These are phyloP conservation scores for Boehmeria nivea DNA, from an alignment of 306 rosid genomes.

Conservation along the genomic window DNA sequence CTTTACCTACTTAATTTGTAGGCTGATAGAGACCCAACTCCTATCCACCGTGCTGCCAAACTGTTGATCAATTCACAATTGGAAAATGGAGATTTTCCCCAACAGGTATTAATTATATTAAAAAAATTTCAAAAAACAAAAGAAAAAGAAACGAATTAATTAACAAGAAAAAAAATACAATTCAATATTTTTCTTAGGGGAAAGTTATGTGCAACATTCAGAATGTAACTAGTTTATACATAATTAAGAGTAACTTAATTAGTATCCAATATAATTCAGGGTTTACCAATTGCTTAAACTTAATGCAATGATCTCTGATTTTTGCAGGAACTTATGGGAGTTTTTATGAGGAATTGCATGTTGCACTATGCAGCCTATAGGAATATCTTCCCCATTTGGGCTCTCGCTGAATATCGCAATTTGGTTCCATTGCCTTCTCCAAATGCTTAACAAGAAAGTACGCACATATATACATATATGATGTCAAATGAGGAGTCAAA, in stretches of 20 bases:
- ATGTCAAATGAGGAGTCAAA: no score
- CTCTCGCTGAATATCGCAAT: slow-evolving; percentile 57
- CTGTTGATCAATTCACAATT: slow-evolving; percentile 1
- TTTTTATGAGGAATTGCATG: neutral
- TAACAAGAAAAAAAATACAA: no score
- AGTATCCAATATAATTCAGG: no score
- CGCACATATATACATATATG: no score
- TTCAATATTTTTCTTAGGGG: no score
- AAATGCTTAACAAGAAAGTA: no score
- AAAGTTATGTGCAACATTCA: no score
- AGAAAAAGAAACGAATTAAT: no score
- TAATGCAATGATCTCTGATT: neutral
- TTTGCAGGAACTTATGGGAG: slow-evolving; percentile 3
- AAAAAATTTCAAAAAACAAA: no score
- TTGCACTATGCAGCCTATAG: slow-evolving; percentile 17
- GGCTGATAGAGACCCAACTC: slow-evolving; percentile 7
- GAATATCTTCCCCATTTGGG: slow-evolving; percentile 23
- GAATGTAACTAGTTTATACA: no score
- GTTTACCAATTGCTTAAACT: neutral
- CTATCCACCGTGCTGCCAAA: slow-evolving; percentile 6
- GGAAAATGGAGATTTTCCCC: slow-evolving; percentile 6
- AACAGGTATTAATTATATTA: neutral
- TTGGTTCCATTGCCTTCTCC: slow-evolving; percentile 15
- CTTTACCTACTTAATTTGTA: neutral
- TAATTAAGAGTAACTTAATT: no score